Conservation (phyloP, 495 filamentous ascomycete species). For the Penicillium paxilli region DNA sequence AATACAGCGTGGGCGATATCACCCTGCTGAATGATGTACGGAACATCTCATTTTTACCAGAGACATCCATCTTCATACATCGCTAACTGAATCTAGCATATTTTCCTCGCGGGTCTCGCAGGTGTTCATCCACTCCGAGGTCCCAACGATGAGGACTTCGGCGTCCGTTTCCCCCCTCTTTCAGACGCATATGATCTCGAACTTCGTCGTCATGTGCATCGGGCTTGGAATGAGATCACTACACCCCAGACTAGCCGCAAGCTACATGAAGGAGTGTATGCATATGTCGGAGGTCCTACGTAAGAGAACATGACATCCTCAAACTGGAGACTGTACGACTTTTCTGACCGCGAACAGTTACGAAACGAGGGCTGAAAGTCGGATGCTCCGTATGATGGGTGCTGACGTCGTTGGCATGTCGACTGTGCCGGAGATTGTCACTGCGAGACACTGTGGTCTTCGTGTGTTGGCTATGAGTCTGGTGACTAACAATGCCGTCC, state of each 20-base stretch:
- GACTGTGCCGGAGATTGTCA: conserved; percentile 74
- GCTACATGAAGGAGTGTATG: conserved; percentile 75
- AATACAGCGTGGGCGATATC: conserved; percentile 71
- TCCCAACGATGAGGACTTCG: conserved; percentile 67
- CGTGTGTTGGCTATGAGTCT: conserved; percentile 72
- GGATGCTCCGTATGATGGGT: conserved; percentile 65
- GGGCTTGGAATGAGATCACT: conserved; percentile 56
- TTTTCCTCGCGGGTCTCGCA: conserved; percentile 71
- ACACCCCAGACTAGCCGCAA: conserved; percentile 40
- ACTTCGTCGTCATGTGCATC: conserved; percentile 60
- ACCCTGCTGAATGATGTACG: conserved; percentile 70
- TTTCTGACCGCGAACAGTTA: conserved; percentile 45
- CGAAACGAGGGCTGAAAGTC: conserved; percentile 76
- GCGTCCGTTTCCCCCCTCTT: conserved; percentile 68
- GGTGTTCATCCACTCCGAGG: conserved; percentile 72
- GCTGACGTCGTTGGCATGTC: conserved; percentile 80
- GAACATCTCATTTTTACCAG: conserved; percentile 8
- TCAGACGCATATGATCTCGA: conserved; percentile 77
- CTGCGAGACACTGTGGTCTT: conserved; percentile 69
- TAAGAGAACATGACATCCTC: conserved; percentile 27
- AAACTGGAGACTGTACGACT: not conserved
- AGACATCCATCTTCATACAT: conserved; percentile 1
- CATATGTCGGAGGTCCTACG: conserved; percentile 71
- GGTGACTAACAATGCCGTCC: conserved; percentile 72
- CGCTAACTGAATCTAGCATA: conserved; percentile 51